These are phyloP conservation scores for Phanerodontia chrysosporium DNA, from an alignment of 768 basidiomycete species.

Conservation along the genomic window DNA sequence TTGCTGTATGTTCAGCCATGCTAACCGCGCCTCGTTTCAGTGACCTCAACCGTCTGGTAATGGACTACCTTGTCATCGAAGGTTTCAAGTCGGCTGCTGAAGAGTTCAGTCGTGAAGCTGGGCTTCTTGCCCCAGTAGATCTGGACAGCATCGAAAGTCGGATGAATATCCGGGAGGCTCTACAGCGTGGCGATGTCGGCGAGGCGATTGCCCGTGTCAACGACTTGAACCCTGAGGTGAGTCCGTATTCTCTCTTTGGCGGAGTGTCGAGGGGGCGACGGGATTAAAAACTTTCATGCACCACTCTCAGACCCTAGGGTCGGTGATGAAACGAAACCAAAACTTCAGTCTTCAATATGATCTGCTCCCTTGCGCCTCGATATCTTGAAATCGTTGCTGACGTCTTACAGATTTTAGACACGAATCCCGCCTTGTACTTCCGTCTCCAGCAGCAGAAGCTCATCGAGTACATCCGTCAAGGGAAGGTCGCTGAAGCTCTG, in stretches of 20 bases:
- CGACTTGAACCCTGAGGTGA: slow-evolving; percentile 94
- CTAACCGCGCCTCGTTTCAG: slow-evolving; percentile 39
- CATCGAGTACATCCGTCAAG: slow-evolving; percentile 89
- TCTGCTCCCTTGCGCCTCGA: slow-evolving; percentile 25
- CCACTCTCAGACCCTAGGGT: slow-evolving; percentile 87
- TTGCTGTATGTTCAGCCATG: slow-evolving; percentile 17
- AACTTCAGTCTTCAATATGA: slow-evolving; percentile 99
- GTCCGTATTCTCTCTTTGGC: slow-evolving; percentile 25
- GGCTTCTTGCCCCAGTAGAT: slow-evolving; percentile 72
- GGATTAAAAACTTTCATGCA: slow-evolving; percentile 97
- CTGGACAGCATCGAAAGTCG: slow-evolving; percentile 90
- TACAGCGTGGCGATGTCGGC: slow-evolving; percentile 92
- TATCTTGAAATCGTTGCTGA: slow-evolving; percentile 14
- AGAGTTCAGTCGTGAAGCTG: slow-evolving; percentile 88
- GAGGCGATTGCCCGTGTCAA: slow-evolving; percentile 95
- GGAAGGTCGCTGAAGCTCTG: slow-evolving; percentile 73
- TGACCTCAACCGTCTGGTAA: slow-evolving; percentile 89
- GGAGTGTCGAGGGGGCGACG: slow-evolving; percentile 30
- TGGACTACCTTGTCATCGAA: slow-evolving; percentile 97
- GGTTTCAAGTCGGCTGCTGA: slow-evolving; percentile 96
- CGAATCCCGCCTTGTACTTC: slow-evolving; percentile 90
- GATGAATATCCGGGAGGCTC: slow-evolving; percentile 90
- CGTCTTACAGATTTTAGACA: slow-evolving; percentile 81
- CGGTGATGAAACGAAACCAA: slow-evolving; percentile 82
- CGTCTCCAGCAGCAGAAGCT: slow-evolving; percentile 93